phyloP scores from a whole-genome alignment of 169 alveolate species.

The Eimeria praecox region DNA sequence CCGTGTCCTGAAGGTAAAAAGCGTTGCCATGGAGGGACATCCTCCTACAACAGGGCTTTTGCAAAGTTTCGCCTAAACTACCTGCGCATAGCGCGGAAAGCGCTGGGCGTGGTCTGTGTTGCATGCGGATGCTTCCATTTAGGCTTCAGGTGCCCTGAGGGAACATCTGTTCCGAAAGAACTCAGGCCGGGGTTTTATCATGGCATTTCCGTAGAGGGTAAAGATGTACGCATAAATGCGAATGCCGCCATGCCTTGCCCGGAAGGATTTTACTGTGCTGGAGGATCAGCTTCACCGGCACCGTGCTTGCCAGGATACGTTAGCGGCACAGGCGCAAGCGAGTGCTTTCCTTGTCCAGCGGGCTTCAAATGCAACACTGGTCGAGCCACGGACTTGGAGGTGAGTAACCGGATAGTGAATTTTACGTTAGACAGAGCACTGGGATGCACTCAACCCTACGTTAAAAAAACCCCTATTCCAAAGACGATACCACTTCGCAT shows the following conservation, averaged over 20 bases:
- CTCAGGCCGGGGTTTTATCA: conserved; percentile 60
- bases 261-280: conserved; percentile 73
- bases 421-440: background rate
- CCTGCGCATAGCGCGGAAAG: background rate
- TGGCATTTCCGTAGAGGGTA: background rate
- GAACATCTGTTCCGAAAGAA: conserved; percentile 51
- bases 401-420: background rate
- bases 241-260: conserved; percentile 49
- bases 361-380: conserved; percentile 38
- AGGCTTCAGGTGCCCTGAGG: conserved; percentile 66
- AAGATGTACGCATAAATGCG: background rate
- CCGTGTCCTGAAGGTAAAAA: conserved; percentile 64
- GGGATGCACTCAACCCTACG: background rate
- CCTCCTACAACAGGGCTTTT: background rate
- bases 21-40: background rate
- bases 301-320: conserved; percentile 71
- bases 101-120: background rate
- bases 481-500: background rate
- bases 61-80: background rate
- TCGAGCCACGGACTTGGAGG: conserved; percentile 57
- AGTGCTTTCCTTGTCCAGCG: conserved; percentile 45
- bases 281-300: conserved; percentile 48
- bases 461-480: background rate
- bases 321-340: conserved; percentile 50
- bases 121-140: background rate